Evolutionary conservation across 2,329 filamentous ascomycete genomes (phyloP).

Genomic region (Pseudofabraea citricarpa): DNA sequence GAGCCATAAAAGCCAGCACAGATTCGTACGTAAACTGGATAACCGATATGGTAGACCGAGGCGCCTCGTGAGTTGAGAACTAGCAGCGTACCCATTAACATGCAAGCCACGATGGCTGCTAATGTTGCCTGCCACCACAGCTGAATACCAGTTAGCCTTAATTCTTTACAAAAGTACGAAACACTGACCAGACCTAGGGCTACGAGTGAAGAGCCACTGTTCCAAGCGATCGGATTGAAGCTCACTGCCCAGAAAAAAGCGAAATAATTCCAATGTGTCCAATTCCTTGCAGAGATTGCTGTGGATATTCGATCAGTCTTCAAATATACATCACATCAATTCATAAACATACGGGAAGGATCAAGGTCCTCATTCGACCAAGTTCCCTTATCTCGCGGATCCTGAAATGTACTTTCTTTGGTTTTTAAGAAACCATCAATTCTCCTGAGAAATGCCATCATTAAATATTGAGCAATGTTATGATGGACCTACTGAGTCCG

Average conservation of each 20-base stretch:
- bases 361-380: slow-evolving; percentile 5
- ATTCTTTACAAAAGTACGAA: too few species aligned
- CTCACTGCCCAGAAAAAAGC: slow-evolving; percentile 6
- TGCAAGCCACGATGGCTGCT: slow-evolving; percentile 2
- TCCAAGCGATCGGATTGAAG: slow-evolving; percentile 38
- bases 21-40: slow-evolving; percentile 2
- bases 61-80: slow-evolving; percentile 3
- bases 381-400: neutral
- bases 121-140: slow-evolving; percentile 4
- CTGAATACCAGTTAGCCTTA: too few species aligned
- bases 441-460: neutral
- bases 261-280: slow-evolving; percentile 4
- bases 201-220: slow-evolving; percentile 41
- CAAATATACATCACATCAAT: neutral
- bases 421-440: neutral
- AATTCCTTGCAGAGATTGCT: slow-evolving; percentile 1
- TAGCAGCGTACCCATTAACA: neutral
- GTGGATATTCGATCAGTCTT: neutral
- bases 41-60: slow-evolving; percentile 4
- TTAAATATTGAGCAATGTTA: too few species aligned
- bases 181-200: slow-evolving; percentile 43
- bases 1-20: slow-evolving; percentile 37
- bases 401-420: neutral
- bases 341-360: slow-evolving; percentile 1
- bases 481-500: too few species aligned